Base-by-base conservation (phyloP, 179 eudicot species). In the Drosera spatulata region DNA sequence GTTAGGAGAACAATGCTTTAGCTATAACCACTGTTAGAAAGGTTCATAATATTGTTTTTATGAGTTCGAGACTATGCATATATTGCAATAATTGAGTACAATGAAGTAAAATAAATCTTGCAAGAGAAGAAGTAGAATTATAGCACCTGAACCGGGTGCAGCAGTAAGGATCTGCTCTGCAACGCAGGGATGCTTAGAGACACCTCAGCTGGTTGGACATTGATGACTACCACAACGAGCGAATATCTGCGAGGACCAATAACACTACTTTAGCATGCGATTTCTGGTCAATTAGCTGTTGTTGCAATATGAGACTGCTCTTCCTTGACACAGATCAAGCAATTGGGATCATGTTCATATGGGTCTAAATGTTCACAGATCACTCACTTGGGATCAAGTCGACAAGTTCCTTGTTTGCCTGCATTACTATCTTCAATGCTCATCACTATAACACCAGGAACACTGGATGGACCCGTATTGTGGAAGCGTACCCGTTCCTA, bases 381-480 rank as follows among this genome's bases (percentile, higher is more conserved):
- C 2, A 71, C 97, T 76, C 66, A 90, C 99, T 66, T 74, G 61
- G 84, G 85, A 82, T 94, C 99, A 59, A 94, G 57, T 65, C 81
- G 94, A 50, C 88, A 67, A 58, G 85, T 72, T 46, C 85, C 84
- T 3, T 82, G 83, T 39, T 71, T 48, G 53, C 89, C 91, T 61
- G 78, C 80, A 53, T 80, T 22, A 22, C 33, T 22, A 22, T 22
- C 33, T 22, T 22, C 33, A 22, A 22, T 22, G 33, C 33, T 22
- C 97, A 90, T 94, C 45, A 82, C 87, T 38, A 90, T 77, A 72
- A 87, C 79, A 44, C 99, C 99, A 11, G 85, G 96, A 69, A 86
- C 64, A 73, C 67, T 79, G 10, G 97, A 85, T 55, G 88, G 85
- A 65, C 93, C 97, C 57, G 74, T 87, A 52, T 90, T 90, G 59